These are phyloP conservation scores for Litchi chinensis DNA, from an alignment of 345 rosid species.

Conservation along the genomic window DNA sequence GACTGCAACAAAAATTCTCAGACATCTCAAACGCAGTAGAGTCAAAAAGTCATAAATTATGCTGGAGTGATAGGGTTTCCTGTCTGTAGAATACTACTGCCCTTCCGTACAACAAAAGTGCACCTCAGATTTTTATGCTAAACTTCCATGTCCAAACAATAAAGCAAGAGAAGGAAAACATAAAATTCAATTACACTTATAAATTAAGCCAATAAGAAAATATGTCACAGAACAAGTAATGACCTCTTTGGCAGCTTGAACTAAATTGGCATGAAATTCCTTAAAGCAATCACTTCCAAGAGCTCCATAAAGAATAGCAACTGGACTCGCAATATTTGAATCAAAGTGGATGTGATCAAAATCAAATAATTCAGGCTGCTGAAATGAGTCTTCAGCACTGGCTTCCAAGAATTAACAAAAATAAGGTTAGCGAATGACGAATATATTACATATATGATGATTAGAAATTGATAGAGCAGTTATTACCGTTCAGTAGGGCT, in stretches of 20 bases:
- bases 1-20: not conserved
- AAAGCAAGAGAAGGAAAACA: slow-evolving; percentile 6
- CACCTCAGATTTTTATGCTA: not conserved
- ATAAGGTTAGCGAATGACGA: slow-evolving; percentile 7
- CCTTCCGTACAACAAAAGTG: not conserved
- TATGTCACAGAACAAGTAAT: not conserved
- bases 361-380: slow-evolving; percentile 82
- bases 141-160: not conserved
- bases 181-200: not conserved
- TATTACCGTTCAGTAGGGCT: slow-evolving; percentile 52
- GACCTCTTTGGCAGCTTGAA: slow-evolving; percentile 81
- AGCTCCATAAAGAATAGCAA: slow-evolving; percentile 87
- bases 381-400: slow-evolving; percentile 65
- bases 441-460: not conserved
- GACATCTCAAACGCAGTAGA: not conserved
- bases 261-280: slow-evolving; percentile 67
- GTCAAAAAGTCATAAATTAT: slow-evolving; percentile 1
- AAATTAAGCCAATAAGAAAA: not conserved
- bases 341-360: slow-evolving; percentile 78
- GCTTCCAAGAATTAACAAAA: slow-evolving; percentile 27
- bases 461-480: slow-evolving; percentile 11
- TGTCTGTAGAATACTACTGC: not conserved
- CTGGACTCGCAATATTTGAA: slow-evolving; percentile 61
- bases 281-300: slow-evolving; percentile 85
- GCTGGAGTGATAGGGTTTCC: not conserved